Evolutionary conservation across 2,329 filamentous ascomycete species (phyloP), one percentile per base, ranked within the genome.

Genomic region (Cephalotrichum gorgonifer): DNA sequence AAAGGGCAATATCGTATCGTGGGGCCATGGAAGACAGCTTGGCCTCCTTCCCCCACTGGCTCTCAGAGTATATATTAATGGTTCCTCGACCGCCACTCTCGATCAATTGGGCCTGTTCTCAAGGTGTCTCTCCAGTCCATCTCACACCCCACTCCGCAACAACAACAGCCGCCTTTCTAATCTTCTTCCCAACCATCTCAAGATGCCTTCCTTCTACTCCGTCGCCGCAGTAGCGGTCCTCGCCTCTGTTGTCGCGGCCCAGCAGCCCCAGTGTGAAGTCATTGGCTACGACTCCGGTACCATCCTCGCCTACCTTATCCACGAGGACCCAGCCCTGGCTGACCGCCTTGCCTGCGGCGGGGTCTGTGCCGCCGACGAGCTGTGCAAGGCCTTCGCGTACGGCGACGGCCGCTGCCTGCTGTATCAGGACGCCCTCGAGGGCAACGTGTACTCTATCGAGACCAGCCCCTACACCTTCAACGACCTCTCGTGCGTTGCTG

Each of bases 221-320:
- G 11, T 48, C 35, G 39, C 38, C 27, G 9, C 43, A 11, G 25
- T 43, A 6, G 28, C 39, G 38, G 25, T 28, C 25, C 25, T 42
- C 38, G 31, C 35, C 22, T 15, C 26, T 7, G 12, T 17, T 11
- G 26, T 17, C 25, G 14, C 26, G 7, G 44, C 31, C 6, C 44
- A 47, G 23, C 26, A 48, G 11, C 17, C 17, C 17, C 8, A 27
- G 23, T 48, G 47, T 20, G 47, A 48, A 11, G 47, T 43, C n/a
- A 25, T 43, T 27, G 47, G 47, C 39, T 48, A 43, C 39, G 47
- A 48, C 47, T 31, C 30, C 39, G 44, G 42, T 48, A 47, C 49
- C 50, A 52, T 49, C 43, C 27, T 50, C 20, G 54, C 53, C 43
- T 48, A 52, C 41, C 58, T 52, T 41, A 43, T 51, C 6, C 47